Conservation (phyloP, 176 grass and related monocot species). For the Avena atlantica region DNA sequence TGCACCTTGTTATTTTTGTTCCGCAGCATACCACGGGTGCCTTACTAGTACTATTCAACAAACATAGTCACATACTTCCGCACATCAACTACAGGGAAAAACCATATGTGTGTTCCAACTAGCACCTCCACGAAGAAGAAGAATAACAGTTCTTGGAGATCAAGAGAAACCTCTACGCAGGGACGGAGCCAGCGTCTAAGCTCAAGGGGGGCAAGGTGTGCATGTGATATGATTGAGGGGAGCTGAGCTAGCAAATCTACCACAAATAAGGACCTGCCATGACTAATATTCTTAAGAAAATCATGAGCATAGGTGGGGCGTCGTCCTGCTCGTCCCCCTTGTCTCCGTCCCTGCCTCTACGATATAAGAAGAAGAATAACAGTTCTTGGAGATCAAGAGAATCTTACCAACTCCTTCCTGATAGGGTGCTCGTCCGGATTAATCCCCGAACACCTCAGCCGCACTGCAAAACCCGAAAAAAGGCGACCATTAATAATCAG, state of each 20-base stretch:
- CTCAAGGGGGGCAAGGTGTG: no score
- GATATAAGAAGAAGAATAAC: neutral
- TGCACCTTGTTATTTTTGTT: neutral
- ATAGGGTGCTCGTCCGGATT: slow-evolving; percentile 84
- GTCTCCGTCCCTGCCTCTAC: no score
- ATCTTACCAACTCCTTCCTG: slow-evolving; percentile 79
- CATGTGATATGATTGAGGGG: no score
- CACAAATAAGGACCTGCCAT: no score
- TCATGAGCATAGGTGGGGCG: no score
- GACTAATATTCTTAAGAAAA: no score
- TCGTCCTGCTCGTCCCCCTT: no score
- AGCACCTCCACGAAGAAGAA: neutral
- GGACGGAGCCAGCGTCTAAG: no score
- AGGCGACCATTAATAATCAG: neutral
- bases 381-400: neutral
- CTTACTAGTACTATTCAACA: slow-evolving; percentile 14
- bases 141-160: neutral
- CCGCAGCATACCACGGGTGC: neutral
- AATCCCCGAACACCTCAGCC: slow-evolving; percentile 77
- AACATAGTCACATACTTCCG: neutral
- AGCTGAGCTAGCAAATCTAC: no score
- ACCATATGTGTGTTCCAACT: slow-evolving; percentile 11
- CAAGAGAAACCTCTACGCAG: neutral
- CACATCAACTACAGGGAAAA: neutral
- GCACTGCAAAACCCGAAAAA: slow-evolving; percentile 49